A percentile compares a stretch with the other conserved stretches of the same genome.
Conservation (phyloP, 2,329 filamentous ascomycete genomes). For the Penicillium thymicola region DNA sequence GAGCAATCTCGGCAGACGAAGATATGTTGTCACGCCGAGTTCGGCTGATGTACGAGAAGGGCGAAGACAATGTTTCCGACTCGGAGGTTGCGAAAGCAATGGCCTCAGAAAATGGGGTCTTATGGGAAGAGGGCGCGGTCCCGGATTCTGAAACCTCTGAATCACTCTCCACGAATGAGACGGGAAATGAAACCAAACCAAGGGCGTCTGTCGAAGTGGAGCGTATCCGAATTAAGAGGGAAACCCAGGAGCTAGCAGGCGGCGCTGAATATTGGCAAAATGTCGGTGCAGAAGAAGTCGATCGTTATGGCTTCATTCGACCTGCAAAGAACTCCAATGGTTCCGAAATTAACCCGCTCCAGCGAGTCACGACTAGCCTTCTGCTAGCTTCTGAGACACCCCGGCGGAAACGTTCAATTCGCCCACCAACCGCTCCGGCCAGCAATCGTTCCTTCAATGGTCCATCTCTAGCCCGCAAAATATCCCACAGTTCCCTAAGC, state of each 20-base stretch:
- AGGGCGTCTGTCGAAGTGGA: slow-evolving; percentile 28
- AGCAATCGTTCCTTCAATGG: slow-evolving; percentile 44
- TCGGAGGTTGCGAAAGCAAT: slow-evolving; percentile 39
- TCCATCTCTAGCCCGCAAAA: slow-evolving; percentile 39
- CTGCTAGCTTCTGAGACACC: slow-evolving; percentile 56
- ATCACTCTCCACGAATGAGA: slow-evolving; percentile 20
- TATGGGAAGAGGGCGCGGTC: slow-evolving; percentile 40
- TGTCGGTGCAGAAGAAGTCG: slow-evolving; percentile 57
- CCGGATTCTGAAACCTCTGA: slow-evolving; percentile 30
- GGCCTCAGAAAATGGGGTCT: slow-evolving; percentile 37
- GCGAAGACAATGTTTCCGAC: slow-evolving; percentile 53
- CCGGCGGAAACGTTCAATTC: slow-evolving; percentile 51
- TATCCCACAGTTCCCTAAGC: slow-evolving; percentile 41
- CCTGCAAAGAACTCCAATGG: slow-evolving; percentile 28
- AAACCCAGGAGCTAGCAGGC: slow-evolving; percentile 57
- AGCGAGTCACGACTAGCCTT: slow-evolving; percentile 59
- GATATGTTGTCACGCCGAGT: slow-evolving; percentile 61
- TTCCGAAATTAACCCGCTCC: slow-evolving; percentile 45
- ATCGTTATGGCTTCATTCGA: slow-evolving; percentile 63
- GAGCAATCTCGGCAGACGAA: slow-evolving; percentile 62
- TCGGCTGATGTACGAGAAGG: slow-evolving; percentile 61
- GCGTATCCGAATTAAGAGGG: slow-evolving; percentile 44
- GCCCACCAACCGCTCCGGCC: slow-evolving; percentile 48
- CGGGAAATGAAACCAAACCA: slow-evolving; percentile 28
- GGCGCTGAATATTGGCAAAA: slow-evolving; percentile 65